These are phyloP conservation scores for Eutrema salsugineum DNA, from an alignment of 441 rosid species.

Conservation along the genomic window DNA sequence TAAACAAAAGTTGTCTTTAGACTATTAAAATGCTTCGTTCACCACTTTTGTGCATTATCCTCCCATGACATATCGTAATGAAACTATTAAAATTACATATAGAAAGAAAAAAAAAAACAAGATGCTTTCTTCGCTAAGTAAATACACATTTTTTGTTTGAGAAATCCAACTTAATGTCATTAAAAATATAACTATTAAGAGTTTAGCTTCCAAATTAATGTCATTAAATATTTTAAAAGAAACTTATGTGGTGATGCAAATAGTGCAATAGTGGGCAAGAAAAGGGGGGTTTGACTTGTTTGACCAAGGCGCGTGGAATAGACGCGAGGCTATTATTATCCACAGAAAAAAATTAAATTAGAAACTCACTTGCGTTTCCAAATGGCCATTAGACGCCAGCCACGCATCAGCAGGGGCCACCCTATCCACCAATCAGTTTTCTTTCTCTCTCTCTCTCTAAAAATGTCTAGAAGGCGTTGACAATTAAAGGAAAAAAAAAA, in stretches of 20 bases:
- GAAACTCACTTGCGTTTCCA: not conserved
- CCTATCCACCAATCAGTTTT: not conserved
- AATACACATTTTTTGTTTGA: too few species aligned
- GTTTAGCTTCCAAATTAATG: too few species aligned
- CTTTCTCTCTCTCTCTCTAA: not conserved
- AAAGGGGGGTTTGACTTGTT: not conserved
- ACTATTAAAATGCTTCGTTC: not conserved
- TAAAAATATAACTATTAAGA: too few species aligned
- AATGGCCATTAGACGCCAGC: not conserved
- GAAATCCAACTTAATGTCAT: not conserved
- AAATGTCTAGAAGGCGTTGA: not conserved
- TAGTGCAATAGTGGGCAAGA: not conserved
- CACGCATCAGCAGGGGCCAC: not conserved
- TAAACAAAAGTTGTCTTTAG: not conserved
- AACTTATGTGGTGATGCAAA: not conserved
- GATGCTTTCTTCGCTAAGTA: not conserved
- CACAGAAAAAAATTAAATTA: not conserved
- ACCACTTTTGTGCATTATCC: not conserved
- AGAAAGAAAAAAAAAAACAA: not conserved
- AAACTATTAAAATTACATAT: not conserved
- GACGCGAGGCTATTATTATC: not conserved
- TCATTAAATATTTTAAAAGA: not conserved
- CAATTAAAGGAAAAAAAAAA: not conserved
- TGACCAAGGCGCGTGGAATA: not conserved
- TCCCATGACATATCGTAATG: not conserved